These are phyloP conservation scores for Globisporangium middletonii DNA, from an alignment of 352 stramenopile genomes.

Conservation along the genomic window DNA sequence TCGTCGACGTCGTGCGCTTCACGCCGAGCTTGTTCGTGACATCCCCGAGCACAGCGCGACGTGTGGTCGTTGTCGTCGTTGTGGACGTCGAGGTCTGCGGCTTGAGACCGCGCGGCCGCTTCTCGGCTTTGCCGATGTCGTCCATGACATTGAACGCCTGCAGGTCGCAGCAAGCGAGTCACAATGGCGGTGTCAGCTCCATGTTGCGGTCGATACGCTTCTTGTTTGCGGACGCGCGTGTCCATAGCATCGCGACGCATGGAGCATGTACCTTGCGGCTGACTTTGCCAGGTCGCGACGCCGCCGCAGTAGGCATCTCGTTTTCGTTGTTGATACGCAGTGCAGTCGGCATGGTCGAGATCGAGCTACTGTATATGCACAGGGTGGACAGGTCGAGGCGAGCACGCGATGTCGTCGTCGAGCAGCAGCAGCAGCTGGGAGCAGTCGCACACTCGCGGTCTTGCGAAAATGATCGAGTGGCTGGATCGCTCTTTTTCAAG, in stretches of 20 bases:
- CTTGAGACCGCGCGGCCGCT: slow-evolving; percentile 52
- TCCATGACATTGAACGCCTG: slow-evolving; percentile 42
- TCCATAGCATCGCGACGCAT: background rate
- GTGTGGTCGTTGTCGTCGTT: slow-evolving; percentile 7
- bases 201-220: background rate
- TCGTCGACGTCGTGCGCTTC: slow-evolving; percentile 49
- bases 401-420: background rate
- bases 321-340: slow-evolving; percentile 67
- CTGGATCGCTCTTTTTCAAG: slow-evolving; percentile 9
- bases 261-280: slow-evolving; percentile 20
- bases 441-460: background rate
- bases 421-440: background rate
- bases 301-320: slow-evolving; percentile 26
- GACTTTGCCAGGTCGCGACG: slow-evolving; percentile 46
- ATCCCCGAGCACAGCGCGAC: slow-evolving; percentile 50
- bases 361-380: background rate
- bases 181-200: background rate
- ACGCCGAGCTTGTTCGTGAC: slow-evolving; percentile 74
- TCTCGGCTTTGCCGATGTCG: slow-evolving; percentile 48
- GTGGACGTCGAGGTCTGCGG: slow-evolving; percentile 20
- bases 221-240: background rate
- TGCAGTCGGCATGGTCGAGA: slow-evolving; percentile 22
- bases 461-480: background rate
- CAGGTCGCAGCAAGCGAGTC: background rate
- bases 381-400: background rate